A percentile compares a stretch with the other conserved stretches of the same genome.
These are phyloP conservation scores for Esteya vermicola DNA, from an alignment of 2,329 filamentous ascomycete genomes.

Conservation along the genomic window DNA sequence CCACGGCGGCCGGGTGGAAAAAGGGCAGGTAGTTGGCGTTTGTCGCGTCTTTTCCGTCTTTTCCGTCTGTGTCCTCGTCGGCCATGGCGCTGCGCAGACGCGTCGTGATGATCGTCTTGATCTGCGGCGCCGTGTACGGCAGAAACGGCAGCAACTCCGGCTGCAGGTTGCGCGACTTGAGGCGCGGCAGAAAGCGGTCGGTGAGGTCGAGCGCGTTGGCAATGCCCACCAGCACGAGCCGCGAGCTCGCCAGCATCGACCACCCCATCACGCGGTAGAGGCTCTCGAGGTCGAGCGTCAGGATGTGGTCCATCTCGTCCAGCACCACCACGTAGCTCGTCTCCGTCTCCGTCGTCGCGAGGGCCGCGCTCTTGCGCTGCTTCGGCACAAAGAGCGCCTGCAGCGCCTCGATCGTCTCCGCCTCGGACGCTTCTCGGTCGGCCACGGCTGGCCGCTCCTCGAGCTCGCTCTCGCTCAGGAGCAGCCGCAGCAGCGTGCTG, in stretches of 20 bases:
- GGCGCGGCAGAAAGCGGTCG: constrained; percentile 81
- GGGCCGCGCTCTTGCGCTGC: constrained; percentile 17
- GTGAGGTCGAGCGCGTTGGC: constrained; percentile 93
- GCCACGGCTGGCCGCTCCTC: not conserved
- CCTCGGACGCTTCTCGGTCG: constrained; percentile 47
- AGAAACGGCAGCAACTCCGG: constrained; percentile 82
- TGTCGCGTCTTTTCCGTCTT: too few species aligned
- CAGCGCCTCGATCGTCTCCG: constrained; percentile 52
- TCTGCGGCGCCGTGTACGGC: constrained; percentile 78
- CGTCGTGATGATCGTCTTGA: constrained; percentile 72
- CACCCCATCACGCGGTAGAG: constrained; percentile 94
- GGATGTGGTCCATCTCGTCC: constrained; percentile 89
- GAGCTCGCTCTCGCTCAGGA: constrained; percentile 17
- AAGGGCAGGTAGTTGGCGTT: constrained; percentile 58
- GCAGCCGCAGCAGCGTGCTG: constrained; percentile 58
- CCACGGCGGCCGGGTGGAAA: constrained; percentile 84
- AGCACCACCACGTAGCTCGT: constrained; percentile 70
- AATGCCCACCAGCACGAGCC: constrained; percentile 76
- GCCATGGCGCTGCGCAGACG: constrained; percentile 66
- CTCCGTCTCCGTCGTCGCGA: constrained; percentile 12
- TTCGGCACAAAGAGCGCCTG: constrained; percentile 57
- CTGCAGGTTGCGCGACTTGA: constrained; percentile 86
- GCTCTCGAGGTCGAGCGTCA: constrained; percentile 77
- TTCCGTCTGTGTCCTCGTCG: too few species aligned
- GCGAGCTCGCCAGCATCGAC: constrained; percentile 71